Evolutionary conservation across 768 basidiomycete genomes (phyloP).

Genomic region (Pleurotus citrinopileatus): DNA sequence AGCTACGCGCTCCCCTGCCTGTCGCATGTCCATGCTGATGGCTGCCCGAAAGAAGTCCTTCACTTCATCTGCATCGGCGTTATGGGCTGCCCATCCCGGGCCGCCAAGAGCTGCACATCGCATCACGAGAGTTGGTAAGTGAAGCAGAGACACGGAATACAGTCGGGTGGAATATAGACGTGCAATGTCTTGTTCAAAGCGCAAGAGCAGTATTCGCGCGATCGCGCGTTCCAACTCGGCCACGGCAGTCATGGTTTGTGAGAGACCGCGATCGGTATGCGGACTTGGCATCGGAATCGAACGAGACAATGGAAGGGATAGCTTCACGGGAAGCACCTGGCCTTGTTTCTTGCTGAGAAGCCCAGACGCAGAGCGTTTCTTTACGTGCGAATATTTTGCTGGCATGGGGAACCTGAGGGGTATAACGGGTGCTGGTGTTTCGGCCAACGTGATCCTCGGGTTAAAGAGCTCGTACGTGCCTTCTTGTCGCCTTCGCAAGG

Average conservation of each 20-base stretch:
- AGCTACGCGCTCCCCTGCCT: constrained; percentile 75
- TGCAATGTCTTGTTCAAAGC: constrained; percentile 74
- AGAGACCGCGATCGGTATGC: constrained; percentile 52
- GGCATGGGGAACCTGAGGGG: constrained; percentile 42
- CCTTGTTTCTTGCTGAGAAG: constrained; percentile 38
- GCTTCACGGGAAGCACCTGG: background rate
- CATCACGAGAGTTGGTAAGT: constrained; percentile 68
- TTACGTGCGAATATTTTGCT: constrained; percentile 74
- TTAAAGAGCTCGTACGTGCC: no score
- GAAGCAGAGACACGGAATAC: constrained; percentile 59
- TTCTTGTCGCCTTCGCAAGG: no score
- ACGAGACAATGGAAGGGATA: background rate
- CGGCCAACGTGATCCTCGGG: no score
- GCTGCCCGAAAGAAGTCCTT: constrained; percentile 72
- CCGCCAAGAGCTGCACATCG: constrained; percentile 59
- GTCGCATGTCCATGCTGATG: constrained; percentile 74
- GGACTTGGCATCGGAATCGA: constrained; percentile 32
- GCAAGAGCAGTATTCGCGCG: constrained; percentile 61
- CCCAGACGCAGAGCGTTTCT: constrained; percentile 54
- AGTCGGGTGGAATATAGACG: constrained; percentile 72
- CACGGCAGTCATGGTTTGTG: constrained; percentile 57
- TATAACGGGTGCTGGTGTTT: background rate
- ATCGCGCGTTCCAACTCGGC: constrained; percentile 68
- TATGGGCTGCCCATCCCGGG: constrained; percentile 67
- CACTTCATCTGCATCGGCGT: constrained; percentile 65